A percentile compares a stretch with the other conserved stretches of the same genome.
Conservation (phyloP, 768 basidiomycete genomes). For the Leccinum subtestaceum region DNA sequence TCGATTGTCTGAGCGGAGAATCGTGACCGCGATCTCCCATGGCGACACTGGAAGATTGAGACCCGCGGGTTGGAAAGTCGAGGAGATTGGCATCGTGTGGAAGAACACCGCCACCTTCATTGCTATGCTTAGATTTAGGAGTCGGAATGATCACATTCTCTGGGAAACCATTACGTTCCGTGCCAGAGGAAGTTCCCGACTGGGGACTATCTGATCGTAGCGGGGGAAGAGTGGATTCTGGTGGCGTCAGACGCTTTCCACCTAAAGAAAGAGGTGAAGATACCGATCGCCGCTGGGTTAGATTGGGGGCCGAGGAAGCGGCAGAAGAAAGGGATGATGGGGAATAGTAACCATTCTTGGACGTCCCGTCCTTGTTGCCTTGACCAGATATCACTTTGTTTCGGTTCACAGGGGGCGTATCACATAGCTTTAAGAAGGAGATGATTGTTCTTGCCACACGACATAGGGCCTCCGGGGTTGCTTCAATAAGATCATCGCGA, state of each 20-base stretch:
- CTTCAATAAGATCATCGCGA: conserved; percentile 64
- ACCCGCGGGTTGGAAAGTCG: conserved; percentile 34
- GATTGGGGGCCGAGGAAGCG: conserved; percentile 63
- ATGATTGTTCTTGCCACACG: conserved; percentile 76
- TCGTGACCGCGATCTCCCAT: conserved; percentile 33
- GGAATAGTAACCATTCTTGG: conserved; percentile 39
- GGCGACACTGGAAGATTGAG: conserved; percentile 35
- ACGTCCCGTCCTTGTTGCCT: conserved; percentile 26
- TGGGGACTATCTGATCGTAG: conserved; percentile 57
- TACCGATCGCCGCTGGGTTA: conserved; percentile 38
- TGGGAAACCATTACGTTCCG: conserved; percentile 30
- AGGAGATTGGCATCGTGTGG: conserved; percentile 23
- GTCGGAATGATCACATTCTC: conserved; percentile 36
- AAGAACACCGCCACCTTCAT: conserved; percentile 7
- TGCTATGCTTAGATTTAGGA: conserved; percentile 34
- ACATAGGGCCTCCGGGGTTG: conserved; percentile 56
- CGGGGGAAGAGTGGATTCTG: conserved; percentile 45
- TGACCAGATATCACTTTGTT: conserved; percentile 47
- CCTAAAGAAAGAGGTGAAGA: conserved; percentile 35
- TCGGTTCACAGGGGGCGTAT: conserved; percentile 46
- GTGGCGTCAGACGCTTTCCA: conserved; percentile 51
- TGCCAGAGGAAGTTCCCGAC: conserved; percentile 38
- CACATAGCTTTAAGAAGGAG: conserved; percentile 61
- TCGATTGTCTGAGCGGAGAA: conserved; percentile 53
- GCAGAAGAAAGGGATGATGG: conserved; percentile 37